Conservation (phyloP, 768 basidiomycete genomes). For the Phallus indusiatus region DNA sequence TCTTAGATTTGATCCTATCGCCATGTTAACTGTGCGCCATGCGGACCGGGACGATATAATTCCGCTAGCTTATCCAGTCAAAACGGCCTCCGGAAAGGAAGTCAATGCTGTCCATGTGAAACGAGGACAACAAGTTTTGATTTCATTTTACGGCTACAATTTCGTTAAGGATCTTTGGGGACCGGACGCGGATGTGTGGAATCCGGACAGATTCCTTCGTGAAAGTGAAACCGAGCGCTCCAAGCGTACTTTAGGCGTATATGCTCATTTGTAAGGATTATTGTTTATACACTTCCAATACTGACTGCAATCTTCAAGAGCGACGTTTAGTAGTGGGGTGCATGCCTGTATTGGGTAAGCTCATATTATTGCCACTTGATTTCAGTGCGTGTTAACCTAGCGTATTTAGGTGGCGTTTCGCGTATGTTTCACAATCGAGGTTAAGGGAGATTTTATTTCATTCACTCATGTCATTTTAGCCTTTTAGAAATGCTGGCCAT, state of each 20-base stretch:
- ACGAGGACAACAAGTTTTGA: constrained; percentile 2
- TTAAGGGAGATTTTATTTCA: neutral
- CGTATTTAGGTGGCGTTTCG: constrained; percentile 3
- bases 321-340: constrained; percentile 6
- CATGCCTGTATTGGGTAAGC: constrained; percentile 5
- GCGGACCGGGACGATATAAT: neutral
- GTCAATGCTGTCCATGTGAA: neutral
- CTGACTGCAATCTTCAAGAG: neutral
- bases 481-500: constrained; percentile 27
- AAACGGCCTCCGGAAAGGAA: neutral
- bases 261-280: neutral
- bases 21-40: neutral
- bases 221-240: neutral
- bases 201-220: constrained; percentile 14
- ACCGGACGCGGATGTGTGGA: constrained; percentile 13
- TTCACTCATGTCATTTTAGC: constrained; percentile 4
- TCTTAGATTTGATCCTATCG: constrained; percentile 25
- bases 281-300: neutral
- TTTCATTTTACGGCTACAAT: constrained; percentile 9
- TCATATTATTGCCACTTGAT: neutral
- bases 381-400: neutral
- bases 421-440: neutral
- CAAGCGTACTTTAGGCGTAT: neutral
- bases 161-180: constrained; percentile 10
- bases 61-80: neutral